phyloP scores from a whole-genome alignment of 768 basidiomycete genomes.

The Boletus sensibilis region DNA sequence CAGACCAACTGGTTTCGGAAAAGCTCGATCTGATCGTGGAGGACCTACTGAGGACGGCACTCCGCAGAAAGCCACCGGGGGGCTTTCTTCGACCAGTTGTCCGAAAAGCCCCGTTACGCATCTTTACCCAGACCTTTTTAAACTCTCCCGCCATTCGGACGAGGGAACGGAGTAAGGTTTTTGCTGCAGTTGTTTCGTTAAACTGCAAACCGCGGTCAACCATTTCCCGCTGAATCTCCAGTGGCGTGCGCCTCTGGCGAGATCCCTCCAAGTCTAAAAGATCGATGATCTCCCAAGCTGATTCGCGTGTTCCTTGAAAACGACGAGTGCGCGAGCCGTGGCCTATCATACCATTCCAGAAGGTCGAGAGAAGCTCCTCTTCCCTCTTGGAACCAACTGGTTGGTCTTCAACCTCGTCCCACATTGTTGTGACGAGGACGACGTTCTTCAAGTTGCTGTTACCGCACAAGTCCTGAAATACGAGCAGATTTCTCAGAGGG shows the following conservation, averaged over 20 bases:
- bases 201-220: conserved; percentile 9
- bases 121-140: conserved; percentile 3
- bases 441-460: conserved; percentile 11
- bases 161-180: conserved; percentile 12
- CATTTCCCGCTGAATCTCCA: conserved; percentile 21
- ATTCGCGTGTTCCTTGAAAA: conserved; percentile 7
- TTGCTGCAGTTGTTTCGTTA: conserved; percentile 17
- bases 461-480: conserved; percentile 15
- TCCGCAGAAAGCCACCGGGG: no score
- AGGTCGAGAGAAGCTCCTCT: conserved; percentile 7
- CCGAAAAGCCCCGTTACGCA: neutral
- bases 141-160: neutral
- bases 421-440: conserved; percentile 22
- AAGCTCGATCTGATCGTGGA: neutral
- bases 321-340: conserved; percentile 12
- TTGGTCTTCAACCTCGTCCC: conserved; percentile 10
- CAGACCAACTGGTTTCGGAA: neutral
- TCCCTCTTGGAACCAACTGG: conserved; percentile 10
- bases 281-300: conserved; percentile 15
- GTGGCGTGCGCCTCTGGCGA: neutral
- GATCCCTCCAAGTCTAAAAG: neutral
- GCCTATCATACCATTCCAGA: conserved; percentile 16
- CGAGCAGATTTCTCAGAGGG: conserved; percentile 6
- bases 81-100: neutral
- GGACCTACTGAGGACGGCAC: neutral